These are phyloP conservation scores for Lepidium aucheri DNA, from an alignment of 345 rosid species.

Conservation along the genomic window DNA sequence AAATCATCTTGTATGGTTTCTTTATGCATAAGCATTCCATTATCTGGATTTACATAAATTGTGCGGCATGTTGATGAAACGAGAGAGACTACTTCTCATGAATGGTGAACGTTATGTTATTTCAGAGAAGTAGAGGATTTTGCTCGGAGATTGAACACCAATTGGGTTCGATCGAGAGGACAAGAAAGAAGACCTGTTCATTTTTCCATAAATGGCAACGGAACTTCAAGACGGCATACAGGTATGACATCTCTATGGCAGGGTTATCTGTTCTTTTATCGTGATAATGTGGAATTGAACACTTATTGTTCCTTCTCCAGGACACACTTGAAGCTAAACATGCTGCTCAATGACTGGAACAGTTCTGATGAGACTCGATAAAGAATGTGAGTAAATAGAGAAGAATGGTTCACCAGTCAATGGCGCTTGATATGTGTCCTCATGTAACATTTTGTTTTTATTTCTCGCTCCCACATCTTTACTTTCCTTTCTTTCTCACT, in stretches of 20 bases:
- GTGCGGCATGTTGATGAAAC: not conserved
- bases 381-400: conserved; percentile 7
- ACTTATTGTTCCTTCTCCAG: not conserved
- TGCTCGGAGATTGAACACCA: conserved; percentile 81
- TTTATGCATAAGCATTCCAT: not conserved
- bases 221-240: conserved; percentile 39
- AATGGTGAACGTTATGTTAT: not conserved
- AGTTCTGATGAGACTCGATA: conserved; percentile 6
- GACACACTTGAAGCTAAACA: not conserved
- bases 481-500: not conserved
- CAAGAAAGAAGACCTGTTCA: conserved; percentile 47
- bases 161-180: conserved; percentile 54
- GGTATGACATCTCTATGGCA: conserved; percentile 26
- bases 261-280: conserved; percentile 5
- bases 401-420: conserved; percentile 8
- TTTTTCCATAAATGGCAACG: conserved; percentile 46
- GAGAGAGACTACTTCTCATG: not conserved
- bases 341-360: not conserved
- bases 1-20: not conserved
- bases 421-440: not conserved
- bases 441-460: conserved; percentile 1
- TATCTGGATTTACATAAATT: not conserved
- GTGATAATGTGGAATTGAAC: not conserved
- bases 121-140: conserved; percentile 87
- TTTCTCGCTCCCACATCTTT: not conserved